A percentile compares a stretch with the other conserved stretches of the same genome.
Conservation (phyloP, 176 grass and related monocot genomes). For the Hordeum marinum region DNA sequence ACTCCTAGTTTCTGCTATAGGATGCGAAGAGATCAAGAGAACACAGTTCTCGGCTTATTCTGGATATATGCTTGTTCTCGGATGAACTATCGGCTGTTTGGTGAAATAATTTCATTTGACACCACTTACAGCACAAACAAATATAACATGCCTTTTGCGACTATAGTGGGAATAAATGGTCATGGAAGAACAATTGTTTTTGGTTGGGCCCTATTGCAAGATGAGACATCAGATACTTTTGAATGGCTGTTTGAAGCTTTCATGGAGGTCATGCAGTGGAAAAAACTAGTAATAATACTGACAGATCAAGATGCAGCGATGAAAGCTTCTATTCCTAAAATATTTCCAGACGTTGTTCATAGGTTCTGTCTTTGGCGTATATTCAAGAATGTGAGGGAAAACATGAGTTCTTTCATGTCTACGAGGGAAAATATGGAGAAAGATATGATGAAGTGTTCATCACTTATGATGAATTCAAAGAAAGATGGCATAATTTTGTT, state of each 20-base stretch:
- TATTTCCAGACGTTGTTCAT: not conserved
- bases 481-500: not conserved
- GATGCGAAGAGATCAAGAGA: not conserved
- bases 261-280: not conserved
- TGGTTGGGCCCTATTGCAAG: not conserved
- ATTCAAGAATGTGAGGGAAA: not conserved
- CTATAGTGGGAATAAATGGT: not conserved
- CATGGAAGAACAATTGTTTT: not conserved
- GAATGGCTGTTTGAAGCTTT: not conserved
- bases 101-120: not conserved
- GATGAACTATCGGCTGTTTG: not conserved
- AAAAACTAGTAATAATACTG: not conserved
- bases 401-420: not conserved
- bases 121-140: not conserved
- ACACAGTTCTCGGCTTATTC: not conserved
- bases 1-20: not conserved
- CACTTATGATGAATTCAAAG: not conserved
- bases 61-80: not conserved
- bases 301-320: not conserved
- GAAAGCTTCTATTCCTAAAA: too few relatives aligned
- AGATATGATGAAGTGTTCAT: not conserved
- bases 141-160: not conserved
- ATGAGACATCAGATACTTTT: not conserved
- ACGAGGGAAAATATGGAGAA: not conserved
- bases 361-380: not conserved